Conservation (phyloP, 257 asterid species). For the Ilex asprella region DNA sequence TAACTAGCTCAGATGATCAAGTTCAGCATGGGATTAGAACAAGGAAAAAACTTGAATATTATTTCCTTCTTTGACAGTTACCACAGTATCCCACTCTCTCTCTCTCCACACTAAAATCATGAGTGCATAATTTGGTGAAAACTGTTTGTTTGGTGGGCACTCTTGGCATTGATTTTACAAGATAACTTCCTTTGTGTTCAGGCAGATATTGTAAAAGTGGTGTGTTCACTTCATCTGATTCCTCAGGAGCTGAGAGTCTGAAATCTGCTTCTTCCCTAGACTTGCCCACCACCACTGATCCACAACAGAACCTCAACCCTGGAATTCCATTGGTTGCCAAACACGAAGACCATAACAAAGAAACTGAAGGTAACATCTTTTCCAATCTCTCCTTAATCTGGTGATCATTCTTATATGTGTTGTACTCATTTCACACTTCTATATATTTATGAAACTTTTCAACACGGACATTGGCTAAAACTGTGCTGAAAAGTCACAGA, state of each 20-base stretch:
- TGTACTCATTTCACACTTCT: no score
- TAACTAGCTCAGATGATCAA: no score
- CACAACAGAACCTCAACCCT: conserved; percentile 7
- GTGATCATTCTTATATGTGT: no score
- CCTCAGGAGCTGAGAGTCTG: conserved; percentile 9
- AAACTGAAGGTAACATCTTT: conserved; percentile 5
- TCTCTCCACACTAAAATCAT: no score
- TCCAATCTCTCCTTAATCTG: not conserved
- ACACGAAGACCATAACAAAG: not conserved
- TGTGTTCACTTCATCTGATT: not conserved
- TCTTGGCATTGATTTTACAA: no score
- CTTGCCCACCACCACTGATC: conserved; percentile 11
- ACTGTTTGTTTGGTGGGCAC: no score
- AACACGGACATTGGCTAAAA: not conserved
- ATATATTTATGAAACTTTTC: no score
- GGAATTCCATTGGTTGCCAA: not conserved
- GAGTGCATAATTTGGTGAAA: no score
- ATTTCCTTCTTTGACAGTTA: not conserved
- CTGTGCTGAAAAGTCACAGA: not conserved
- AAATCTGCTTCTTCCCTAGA: conserved; percentile 16
- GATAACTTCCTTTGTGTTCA: not conserved
- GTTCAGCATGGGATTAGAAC: no score
- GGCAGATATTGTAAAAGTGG: conserved; percentile 18
- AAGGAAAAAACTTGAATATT: no score
- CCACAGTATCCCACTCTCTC: no score